Evolutionary conservation across 108 stramenopile genomes (phyloP).

Genomic region (Nitzschia inconspicua): DNA sequence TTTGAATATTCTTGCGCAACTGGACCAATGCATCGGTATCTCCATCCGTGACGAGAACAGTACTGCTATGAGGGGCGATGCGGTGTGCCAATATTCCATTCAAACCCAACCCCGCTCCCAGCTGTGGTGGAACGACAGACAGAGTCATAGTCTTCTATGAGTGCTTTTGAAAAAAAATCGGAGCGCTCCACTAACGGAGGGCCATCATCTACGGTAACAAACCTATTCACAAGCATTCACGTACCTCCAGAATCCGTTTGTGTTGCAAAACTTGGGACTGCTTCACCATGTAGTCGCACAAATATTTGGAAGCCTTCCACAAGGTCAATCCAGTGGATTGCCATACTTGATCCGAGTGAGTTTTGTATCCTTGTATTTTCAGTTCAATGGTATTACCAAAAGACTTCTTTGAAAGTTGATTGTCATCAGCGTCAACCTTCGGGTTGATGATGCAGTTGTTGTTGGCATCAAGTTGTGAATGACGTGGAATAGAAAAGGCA

Average conservation of each 20-base stretch:
- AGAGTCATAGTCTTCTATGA: neutral
- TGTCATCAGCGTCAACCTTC: neutral
- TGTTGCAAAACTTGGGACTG: conserved; percentile 13
- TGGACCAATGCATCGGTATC: conserved; percentile 46
- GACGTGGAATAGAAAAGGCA: neutral
- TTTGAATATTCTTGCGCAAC: conserved; percentile 46
- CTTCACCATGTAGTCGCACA: conserved; percentile 61
- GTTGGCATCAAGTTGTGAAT: neutral
- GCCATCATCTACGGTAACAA: too few species aligned
- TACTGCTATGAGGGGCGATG: conserved; percentile 9
- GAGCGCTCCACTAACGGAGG: too few species aligned
- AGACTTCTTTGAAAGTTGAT: conserved; percentile 7
- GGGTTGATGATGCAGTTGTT: neutral
- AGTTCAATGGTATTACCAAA: conserved; percentile 24
- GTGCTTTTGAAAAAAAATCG: neutral
- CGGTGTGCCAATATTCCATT: conserved; percentile 50
- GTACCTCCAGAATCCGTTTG: conserved; percentile 9
- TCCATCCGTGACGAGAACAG: conserved; percentile 55
- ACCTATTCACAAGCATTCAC: too few species aligned
- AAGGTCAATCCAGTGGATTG: conserved; percentile 76
- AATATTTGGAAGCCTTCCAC: conserved; percentile 65
- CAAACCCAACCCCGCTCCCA: conserved; percentile 42
- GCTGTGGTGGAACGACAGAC: neutral
- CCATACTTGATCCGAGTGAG: conserved; percentile 54
- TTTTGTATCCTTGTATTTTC: conserved; percentile 49